Evolutionary conservation across 345 rosid species (phyloP).

Genomic region (Syzygium jambos): DNA sequence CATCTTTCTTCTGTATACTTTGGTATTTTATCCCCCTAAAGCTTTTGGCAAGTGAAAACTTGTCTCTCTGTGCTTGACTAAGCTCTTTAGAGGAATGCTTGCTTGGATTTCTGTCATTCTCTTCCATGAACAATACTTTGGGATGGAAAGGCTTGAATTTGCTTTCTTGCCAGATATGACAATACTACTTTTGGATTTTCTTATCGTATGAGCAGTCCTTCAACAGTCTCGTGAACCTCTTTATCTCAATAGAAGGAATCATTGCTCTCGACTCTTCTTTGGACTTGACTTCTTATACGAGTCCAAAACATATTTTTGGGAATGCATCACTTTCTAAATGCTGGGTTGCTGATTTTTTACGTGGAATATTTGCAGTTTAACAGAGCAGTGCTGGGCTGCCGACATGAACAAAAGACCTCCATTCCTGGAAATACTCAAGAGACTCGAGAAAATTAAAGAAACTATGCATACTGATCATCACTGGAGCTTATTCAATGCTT

Average conservation of each 20-base stretch:
- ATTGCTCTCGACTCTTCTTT: background rate
- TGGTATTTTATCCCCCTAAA: background rate
- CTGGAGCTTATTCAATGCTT: conserved; percentile 76
- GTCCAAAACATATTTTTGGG: background rate
- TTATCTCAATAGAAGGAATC: background rate
- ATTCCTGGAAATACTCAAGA: conserved; percentile 89
- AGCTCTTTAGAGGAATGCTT: background rate
- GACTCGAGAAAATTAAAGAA: conserved; percentile 86
- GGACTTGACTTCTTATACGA: background rate
- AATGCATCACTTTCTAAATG: background rate
- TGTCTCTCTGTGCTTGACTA: background rate
- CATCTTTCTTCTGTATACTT: background rate
- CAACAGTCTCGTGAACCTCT: background rate
- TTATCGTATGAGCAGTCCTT: background rate
- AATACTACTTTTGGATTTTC: background rate
- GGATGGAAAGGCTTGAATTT: background rate
- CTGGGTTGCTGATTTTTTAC: background rate
- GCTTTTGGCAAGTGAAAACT: background rate
- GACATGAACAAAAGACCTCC: conserved; percentile 88
- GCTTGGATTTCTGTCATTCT: background rate
- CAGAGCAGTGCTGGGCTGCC: conserved; percentile 75
- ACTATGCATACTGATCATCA: conserved; percentile 53
- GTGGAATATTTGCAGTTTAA: conserved; percentile 32
- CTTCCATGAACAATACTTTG: background rate
- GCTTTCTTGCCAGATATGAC: background rate